Conservation (phyloP, 2,329 filamentous ascomycete species). For the Paraphaeosphaeria sporulosa region DNA sequence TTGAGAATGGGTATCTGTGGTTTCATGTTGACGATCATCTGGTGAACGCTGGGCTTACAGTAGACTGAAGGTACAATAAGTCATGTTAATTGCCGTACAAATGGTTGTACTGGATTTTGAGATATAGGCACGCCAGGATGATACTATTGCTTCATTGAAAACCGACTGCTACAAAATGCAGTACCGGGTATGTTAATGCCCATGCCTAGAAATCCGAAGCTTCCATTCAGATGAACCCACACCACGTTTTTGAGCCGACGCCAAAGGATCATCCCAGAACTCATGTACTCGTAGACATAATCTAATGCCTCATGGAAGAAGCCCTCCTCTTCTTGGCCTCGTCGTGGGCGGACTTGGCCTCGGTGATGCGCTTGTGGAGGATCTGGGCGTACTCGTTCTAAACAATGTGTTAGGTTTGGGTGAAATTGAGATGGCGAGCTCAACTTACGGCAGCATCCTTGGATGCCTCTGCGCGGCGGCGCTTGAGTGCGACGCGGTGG, state of each 20-base stretch:
- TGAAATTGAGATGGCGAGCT: not conserved
- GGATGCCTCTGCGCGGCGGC: slow-evolving; percentile 93
- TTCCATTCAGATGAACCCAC: slow-evolving; percentile 43
- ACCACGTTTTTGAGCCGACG: slow-evolving; percentile 47
- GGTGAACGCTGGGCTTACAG: too few species aligned
- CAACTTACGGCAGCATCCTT: slow-evolving; percentile 95
- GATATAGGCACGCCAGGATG: slow-evolving; percentile 31
- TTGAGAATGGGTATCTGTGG: not conserved
- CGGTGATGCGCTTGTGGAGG: slow-evolving; percentile 94
- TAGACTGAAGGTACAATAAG: not conserved
- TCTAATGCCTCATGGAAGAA: slow-evolving; percentile 68
- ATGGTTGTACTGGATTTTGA: not conserved
- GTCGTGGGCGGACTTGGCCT: slow-evolving; percentile 93
- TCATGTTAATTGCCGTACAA: not conserved
- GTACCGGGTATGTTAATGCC: slow-evolving; percentile 46
- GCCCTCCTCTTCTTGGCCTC: slow-evolving; percentile 97
- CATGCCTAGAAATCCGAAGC: slow-evolving; percentile 45
- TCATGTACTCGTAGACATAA: slow-evolving; percentile 40
- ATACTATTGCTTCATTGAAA: slow-evolving; percentile 48
- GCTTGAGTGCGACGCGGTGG: slow-evolving; percentile 97
- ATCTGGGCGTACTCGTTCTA: slow-evolving; percentile 97
- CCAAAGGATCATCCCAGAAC: slow-evolving; percentile 47
- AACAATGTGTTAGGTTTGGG: slow-evolving; percentile 1
- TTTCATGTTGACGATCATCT: not conserved
- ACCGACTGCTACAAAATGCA: slow-evolving; percentile 45